Evolutionary conservation across 2,329 filamentous ascomycete species (phyloP), one percentile per base, ranked within the genome.

Genomic region (Aspergillus alliaceus): DNA sequence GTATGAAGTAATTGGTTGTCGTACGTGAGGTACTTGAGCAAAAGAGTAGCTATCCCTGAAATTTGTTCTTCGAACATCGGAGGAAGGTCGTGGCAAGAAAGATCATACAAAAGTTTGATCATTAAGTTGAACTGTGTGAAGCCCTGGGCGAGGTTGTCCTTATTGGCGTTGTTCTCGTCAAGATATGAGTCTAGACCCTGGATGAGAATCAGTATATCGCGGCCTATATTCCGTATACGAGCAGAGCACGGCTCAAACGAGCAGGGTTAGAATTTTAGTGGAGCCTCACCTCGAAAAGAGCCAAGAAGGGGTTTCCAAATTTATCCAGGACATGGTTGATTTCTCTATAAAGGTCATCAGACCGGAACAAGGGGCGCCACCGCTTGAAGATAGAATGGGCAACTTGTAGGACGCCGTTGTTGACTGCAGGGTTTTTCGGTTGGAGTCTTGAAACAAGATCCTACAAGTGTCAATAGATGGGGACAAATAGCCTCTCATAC

Each of bases 381-480:
- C 95, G 84, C 73, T 90, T 90, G 79, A 98, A 99, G 67, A 99
- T 98, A 49, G 95, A 98, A 77, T 99, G 95, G 66, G 96, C 96
- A 44, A 99, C 95, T 77, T 96, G 92, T 59, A 99, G 82, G 18
- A 99, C 95, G 64, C 95, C 96, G 68, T 93, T 91, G 76, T 98
- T 99, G 73, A 92, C 83, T 64, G 88, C 87, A 58, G 89, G 86
- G 72, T 98, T 90, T 65, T 89, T 87, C 12, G 88, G 82, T 3
- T 91, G 93, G 61, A 99, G 85, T 48, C 93, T 88, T 49, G 89
- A 90, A 65, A 96, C 92, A 58, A 99, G 87, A 75, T 99, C 93
- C 84, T 90, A 60, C 24, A 40, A 53, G 49, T 27, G 57, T 63
- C 58, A 61, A 40, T 53, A 59, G 46, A 29, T 27, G 31, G 42